Base-by-base conservation (phyloP, 2,329 filamentous ascomycete species). In the Fusarium globosum region DNA sequence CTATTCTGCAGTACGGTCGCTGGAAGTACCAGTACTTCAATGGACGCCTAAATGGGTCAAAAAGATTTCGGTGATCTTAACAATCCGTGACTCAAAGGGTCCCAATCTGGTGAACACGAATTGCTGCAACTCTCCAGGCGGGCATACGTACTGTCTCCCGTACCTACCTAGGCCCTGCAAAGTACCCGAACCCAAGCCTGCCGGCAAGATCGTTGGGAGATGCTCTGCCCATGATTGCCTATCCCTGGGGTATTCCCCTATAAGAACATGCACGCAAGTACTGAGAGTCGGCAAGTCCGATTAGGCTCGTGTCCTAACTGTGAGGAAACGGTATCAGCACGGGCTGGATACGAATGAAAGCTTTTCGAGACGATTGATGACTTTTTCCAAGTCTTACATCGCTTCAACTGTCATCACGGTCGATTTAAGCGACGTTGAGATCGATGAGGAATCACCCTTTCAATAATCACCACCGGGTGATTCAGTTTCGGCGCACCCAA, bases 51-150 rank as follows among this genome's bases (percentile, higher is more conserved):
- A 11, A 46, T 11, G 26, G 7, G 8, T 4, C n/a, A 9, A 8
- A 21, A 48, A 73, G 35, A 66, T 65, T 20, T 61, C 52, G 3
- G 63, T 75, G 3, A 65, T 76, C 30, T 43, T 72, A 1, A 68
- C 68, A 3, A 41, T 72, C 8, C 18, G 15, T 6, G 12, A 61
- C 16, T 46, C 18, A 0, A 46, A 28, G 26, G 18, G 28, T 20
- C 12, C 8, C 11, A 15, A 9, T 20, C 23, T 9, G 23, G 13
- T 26, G 5, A 28, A 23, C 20, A 21, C 13, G 23, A 46, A 28
- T 20, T 28, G 26, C 1, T 15, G 9, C 43, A 21, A 15, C 20
- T 28, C 26, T 28, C 4, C 33, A 35, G 13, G 23, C 8, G 18
- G 13, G 23, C 16, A 46, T 13, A 5, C 4, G 20, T 28, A 46